Evolutionary conservation across 768 basidiomycete genomes (phyloP).

Genomic region (Holtermanniella nyarrowii): DNA sequence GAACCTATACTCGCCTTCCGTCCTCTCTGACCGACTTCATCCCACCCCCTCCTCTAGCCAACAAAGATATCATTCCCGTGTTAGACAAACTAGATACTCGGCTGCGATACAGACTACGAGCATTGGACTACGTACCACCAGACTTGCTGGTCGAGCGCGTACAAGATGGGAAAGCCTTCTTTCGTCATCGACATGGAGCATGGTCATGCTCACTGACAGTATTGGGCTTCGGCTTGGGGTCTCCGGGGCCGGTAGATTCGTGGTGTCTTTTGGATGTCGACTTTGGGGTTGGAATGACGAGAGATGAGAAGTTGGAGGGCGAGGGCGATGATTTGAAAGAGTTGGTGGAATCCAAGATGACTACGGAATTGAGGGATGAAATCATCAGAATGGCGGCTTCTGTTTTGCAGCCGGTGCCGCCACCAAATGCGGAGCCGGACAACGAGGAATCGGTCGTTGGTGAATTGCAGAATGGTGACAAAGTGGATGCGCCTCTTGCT

Average conservation of each 20-base stretch:
- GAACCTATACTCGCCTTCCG: slow-evolving; percentile 75
- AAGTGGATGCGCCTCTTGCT: slow-evolving; percentile 69
- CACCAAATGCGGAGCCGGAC: neutral
- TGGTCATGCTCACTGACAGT: slow-evolving; percentile 23
- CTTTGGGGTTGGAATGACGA: slow-evolving; percentile 59
- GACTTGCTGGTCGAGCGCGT: slow-evolving; percentile 48
- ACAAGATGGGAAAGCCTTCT: slow-evolving; percentile 43
- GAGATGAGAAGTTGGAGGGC: neutral
- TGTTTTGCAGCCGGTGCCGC: neutral
- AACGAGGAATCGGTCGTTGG: neutral
- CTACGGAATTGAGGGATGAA: neutral
- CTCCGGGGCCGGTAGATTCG: too few species aligned
- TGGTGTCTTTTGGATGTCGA: slow-evolving; percentile 48
- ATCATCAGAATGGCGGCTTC: neutral
- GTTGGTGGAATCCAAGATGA: neutral
- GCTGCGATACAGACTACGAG: slow-evolving; percentile 66
- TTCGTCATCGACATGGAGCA: slow-evolving; percentile 53
- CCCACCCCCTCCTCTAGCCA: slow-evolving; percentile 57
- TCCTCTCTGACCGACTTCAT: slow-evolving; percentile 71
- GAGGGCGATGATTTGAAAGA: slow-evolving; percentile 39
- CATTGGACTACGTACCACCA: slow-evolving; percentile 67
- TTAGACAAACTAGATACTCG: slow-evolving; percentile 63
- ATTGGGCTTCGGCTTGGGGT: slow-evolving; percentile 18
- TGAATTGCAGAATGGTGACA: slow-evolving; percentile 43
- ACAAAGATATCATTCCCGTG: slow-evolving; percentile 56